phyloP scores from a whole-genome alignment of 2,329 filamentous ascomycete species.

The Colletotrichum sp. region DNA sequence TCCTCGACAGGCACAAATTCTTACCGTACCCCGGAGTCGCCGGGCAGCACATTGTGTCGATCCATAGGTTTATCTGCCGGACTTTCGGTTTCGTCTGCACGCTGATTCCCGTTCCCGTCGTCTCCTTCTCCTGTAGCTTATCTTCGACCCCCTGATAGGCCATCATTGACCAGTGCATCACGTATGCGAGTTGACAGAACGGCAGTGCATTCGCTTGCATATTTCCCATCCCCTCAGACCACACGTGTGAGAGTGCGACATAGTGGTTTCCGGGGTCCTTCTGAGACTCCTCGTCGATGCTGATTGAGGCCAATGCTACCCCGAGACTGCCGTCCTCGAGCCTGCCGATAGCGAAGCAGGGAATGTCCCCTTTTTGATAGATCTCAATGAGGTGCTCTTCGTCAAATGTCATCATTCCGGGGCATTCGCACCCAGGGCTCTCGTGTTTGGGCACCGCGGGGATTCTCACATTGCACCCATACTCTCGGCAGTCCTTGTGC shows the following conservation, averaged over 20 bases:
- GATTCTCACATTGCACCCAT: background rate
- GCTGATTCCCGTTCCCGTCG: background rate
- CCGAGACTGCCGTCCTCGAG: background rate
- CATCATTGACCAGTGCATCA: background rate
- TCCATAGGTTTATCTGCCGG: background rate
- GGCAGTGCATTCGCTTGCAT: background rate
- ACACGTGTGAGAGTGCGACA: conserved; percentile 2
- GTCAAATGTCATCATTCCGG: background rate
- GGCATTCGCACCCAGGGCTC: background rate
- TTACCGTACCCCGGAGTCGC: background rate
- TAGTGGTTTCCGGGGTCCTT: background rate
- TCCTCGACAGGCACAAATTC: background rate
- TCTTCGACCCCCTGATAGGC: background rate
- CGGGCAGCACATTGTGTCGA: background rate
- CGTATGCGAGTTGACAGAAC: background rate
- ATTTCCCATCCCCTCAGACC: conserved; percentile 1
- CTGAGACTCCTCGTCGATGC: background rate
- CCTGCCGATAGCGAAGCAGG: conserved; percentile 1
- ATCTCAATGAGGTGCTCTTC: background rate
- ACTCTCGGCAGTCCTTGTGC: background rate
- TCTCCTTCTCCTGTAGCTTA: background rate
- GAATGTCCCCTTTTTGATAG: background rate
- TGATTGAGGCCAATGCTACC: background rate
- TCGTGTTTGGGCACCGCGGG: background rate
- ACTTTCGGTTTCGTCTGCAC: background rate